Base-by-base conservation (phyloP, 192 early-diverging fungal genomes). In the Geranomyces variabilis region DNA sequence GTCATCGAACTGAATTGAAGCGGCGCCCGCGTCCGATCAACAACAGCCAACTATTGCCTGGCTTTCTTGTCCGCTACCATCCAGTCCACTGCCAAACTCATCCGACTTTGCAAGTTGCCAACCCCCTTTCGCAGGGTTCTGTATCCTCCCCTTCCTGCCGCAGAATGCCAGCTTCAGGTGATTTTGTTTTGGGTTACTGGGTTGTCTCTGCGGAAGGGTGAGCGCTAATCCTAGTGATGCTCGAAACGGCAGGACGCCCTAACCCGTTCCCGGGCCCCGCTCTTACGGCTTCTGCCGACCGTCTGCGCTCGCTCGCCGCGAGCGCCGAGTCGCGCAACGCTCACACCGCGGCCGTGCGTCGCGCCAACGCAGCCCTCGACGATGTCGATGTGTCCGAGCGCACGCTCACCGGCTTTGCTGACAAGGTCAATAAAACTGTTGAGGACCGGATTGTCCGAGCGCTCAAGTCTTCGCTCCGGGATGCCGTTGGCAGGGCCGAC, bases 401-500 rank as follows among this genome's bases (percentile, higher is more conserved):
- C 6, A 43, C 59, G 15, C 15, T 75, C 22, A 28, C 14, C 15
- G 60, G 43, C 10, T 41, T 75, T 9, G 49, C 44, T 9, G 47
- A 47, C 1, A 44, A 67, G 13, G 66, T 43, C 4, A 43, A 19
- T 7, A 30, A 61, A 44, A 44, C 58, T 53, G 59, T 75, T 30
- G 73, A 75, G 30, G 73, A 75, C 22, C 29, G 59, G 17, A 36
- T 75, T 45, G 57, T 62, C 30, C 24, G 66, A 2, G 57, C 73
- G 19, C 22, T 75, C 0, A 67, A 51, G 44, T 29, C 57, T 14
- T 60, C 66, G 22, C 36, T 76, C n/a, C 45, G 63, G 21, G 75
- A 76, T 44, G 63, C 47, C 14, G 47, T 71, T 28, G 62, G 63
- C 15, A 44, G 47, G 24, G 69, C 63, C 6, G 75, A 71, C 24